Evolutionary conservation across 371 early-diverging fungal species (phyloP).

Genomic region (Gilbertella persicaria): DNA sequence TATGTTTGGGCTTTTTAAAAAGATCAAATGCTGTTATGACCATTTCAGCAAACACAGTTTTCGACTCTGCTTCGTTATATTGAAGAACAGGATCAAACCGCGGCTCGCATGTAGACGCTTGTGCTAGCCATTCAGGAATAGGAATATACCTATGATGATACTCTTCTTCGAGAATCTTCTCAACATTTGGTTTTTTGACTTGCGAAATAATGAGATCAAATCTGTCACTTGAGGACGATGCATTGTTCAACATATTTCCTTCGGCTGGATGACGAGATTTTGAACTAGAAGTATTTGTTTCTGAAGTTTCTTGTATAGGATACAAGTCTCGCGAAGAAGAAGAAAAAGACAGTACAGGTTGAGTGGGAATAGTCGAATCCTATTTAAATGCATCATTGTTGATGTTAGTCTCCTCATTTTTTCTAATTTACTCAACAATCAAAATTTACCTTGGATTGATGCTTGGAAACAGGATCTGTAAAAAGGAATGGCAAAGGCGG

Average conservation of each 20-base stretch:
- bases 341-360: not conserved
- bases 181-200: not conserved
- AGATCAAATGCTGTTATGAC: slow-evolving; percentile 22
- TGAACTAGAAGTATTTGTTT: not conserved
- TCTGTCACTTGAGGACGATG: no score
- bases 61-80: slow-evolving; percentile 25
- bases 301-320: slow-evolving; percentile 17
- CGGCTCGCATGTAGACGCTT: slow-evolving; percentile 4
- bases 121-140: slow-evolving; percentile 1
- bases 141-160: not conserved
- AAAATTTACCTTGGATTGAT: slow-evolving; percentile 1
- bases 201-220: no score
- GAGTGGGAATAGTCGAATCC: slow-evolving; percentile 1
- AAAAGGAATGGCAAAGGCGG: slow-evolving; percentile 22
- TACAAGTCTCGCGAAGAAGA: slow-evolving; percentile 8
- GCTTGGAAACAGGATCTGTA: not conserved
- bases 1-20: slow-evolving; percentile 3
- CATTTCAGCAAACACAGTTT: slow-evolving; percentile 23
- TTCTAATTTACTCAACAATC: slow-evolving; percentile 7
- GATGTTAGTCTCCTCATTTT: not conserved
- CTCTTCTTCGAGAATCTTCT: not conserved
- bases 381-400: not conserved
- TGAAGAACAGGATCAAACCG: slow-evolving; percentile 7
- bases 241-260: no score
- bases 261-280: no score